phyloP scores from a whole-genome alignment of 148 eudicot genomes.

The Linanthus parryae region DNA sequence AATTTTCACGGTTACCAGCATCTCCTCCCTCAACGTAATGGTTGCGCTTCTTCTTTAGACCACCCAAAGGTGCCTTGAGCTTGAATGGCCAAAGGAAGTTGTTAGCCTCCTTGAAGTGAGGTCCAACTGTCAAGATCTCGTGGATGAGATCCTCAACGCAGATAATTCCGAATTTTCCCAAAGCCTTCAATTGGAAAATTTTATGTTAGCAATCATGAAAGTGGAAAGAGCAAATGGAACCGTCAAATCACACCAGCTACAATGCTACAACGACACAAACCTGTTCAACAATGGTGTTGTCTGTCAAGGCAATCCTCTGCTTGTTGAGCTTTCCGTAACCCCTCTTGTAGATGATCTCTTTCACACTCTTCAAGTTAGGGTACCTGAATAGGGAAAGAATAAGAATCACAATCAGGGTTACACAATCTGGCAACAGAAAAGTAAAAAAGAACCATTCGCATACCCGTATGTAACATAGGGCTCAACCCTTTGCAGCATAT shows the following conservation, averaged over 20 bases:
- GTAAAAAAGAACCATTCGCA: neutral
- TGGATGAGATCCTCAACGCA: conserved; percentile 13
- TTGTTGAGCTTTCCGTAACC: conserved; percentile 12
- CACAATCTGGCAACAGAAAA: neutral
- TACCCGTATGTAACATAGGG: conserved; percentile 46
- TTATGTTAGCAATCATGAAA: neutral
- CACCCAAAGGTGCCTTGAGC: conserved; percentile 40
- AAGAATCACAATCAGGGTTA: neutral
- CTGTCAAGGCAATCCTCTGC: conserved; percentile 8
- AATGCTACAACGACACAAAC: neutral
- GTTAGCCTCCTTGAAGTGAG: conserved; percentile 37
- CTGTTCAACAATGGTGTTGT: conserved; percentile 10
- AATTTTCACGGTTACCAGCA: conserved; percentile 37
- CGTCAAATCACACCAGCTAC: no score
- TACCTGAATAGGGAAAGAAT: conserved; percentile 1
- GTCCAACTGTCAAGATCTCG: conserved; percentile 31
- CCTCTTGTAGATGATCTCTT: conserved; percentile 11
- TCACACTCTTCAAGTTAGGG: conserved; percentile 10
- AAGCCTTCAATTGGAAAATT: conserved; percentile 3
- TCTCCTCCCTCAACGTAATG: conserved; percentile 47
- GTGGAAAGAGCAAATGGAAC: neutral
- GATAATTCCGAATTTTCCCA: conserved; percentile 11
- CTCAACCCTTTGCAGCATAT: conserved; percentile 44
- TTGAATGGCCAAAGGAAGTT: conserved; percentile 46
- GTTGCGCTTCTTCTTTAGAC: conserved; percentile 38